Evolutionary conservation across 495 filamentous ascomycete species (phyloP), one percentile per base, ranked within the genome.

Genomic region (Neurospora discreta): DNA sequence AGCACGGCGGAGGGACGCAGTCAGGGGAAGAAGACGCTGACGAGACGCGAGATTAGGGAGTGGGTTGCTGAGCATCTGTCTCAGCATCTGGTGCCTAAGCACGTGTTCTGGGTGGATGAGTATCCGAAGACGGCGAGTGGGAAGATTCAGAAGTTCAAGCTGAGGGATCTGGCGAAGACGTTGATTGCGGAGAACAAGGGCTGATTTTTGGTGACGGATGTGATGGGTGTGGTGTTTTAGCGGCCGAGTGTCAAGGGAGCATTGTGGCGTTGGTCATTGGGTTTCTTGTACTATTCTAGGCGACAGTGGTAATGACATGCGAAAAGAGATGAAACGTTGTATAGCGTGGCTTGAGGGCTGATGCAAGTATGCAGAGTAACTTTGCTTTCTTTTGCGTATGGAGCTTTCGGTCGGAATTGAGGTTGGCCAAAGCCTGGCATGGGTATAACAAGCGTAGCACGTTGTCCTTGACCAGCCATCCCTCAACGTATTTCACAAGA

Each of bases 81-180:
- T 68, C 82, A 86, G 75, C 95, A 98, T 84, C 84, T 84, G 86
- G 93, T 92, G 69, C 95, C 95, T 0, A 97, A 94, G 80, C 88
- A 96, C 79, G 89, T 98, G 40, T 98, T 97, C 80, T 97, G 92
- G 85, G 83, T 92, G 2, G 87, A 89, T 0, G 85, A 87, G 10
- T 95, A 92, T 76, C 95, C 95, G 9, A 98, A 97, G 85, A 99
- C 95, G 26, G 92, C 93, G 23, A 97, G 93, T 78, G 95, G 95
- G 39, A 99, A 99, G 86, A 95, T 99, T 52, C 93, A 97, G 83
- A 98, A 97, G 81, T 98, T 92, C 81, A 96, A 92, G 80, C 81
- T 99, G 76, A 87, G 86, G 79, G 90, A 93, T 43, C 44, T 78
- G 74, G 84, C 81, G 3, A 76, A 78, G 72, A 71, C 78, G 73